These are phyloP conservation scores for Gamarada debralockiae DNA, from an alignment of 495 filamentous ascomycete genomes.

Conservation along the genomic window DNA sequence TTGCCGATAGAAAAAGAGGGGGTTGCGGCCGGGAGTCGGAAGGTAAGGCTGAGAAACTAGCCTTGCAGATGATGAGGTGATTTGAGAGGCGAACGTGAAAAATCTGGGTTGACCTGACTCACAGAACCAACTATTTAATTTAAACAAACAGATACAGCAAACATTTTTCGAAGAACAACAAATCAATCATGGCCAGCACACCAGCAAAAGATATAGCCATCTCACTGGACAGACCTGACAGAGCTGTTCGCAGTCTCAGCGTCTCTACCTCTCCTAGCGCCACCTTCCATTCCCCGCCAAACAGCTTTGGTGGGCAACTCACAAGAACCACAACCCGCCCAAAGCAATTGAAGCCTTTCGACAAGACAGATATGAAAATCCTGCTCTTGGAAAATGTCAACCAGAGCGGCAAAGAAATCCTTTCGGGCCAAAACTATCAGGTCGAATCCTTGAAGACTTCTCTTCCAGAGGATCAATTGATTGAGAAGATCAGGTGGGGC, in stretches of 20 bases:
- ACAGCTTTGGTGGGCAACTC: constrained; percentile 37
- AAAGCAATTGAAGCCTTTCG: constrained; percentile 93
- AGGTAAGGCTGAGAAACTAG: neutral
- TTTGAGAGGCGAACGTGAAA: no score
- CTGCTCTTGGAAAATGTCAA: constrained; percentile 96
- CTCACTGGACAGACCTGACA: constrained; percentile 21
- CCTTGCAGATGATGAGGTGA: neutral
- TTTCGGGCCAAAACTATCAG: constrained; percentile 87
- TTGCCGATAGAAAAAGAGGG: no score
- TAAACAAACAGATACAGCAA: no score
- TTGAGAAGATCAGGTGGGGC: constrained; percentile 89
- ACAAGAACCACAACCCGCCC: constrained; percentile 28
- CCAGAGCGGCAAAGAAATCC: constrained; percentile 77
- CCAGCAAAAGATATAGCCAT: constrained; percentile 36
- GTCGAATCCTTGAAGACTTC: constrained; percentile 89
- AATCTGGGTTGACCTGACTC: no score
- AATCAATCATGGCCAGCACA: constrained; percentile 29
- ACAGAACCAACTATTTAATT: no score
- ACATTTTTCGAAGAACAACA: neutral
- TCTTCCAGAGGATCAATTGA: constrained; percentile 86
- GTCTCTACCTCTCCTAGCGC: constrained; percentile 60
- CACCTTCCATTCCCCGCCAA: constrained; percentile 62
- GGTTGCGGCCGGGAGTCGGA: no score
- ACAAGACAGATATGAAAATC: constrained; percentile 93
- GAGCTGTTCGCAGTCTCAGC: constrained; percentile 49